Evolutionary conservation across 2,329 filamentous ascomycete species (phyloP).

Genomic region (Cyphellophora europaea): DNA sequence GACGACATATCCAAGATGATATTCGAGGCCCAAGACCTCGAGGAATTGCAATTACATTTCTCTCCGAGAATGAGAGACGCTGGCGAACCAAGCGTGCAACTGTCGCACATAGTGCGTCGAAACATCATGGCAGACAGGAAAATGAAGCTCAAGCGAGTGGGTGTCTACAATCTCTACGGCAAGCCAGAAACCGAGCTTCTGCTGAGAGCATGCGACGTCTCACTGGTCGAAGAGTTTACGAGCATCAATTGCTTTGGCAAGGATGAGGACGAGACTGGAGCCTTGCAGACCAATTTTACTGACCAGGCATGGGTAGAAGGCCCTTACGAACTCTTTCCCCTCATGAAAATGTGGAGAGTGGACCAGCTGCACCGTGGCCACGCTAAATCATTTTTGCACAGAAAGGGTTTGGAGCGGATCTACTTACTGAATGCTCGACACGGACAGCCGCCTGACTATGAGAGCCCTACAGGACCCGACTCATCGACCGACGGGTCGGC

Average conservation of each 20-base stretch:
- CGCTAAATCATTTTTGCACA: conserved; percentile 31
- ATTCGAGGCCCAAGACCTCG: conserved; percentile 42
- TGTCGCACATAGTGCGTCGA: conserved; percentile 48
- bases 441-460: conserved; percentile 1
- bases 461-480: neutral
- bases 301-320: conserved; percentile 44
- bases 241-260: conserved; percentile 44
- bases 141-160: conserved; percentile 40
- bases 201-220: conserved; percentile 32
- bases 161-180: conserved; percentile 50
- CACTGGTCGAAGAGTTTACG: conserved; percentile 38
- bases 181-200: conserved; percentile 38
- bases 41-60: conserved; percentile 50
- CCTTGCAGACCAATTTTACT: conserved; percentile 40
- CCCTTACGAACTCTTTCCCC: conserved; percentile 18
- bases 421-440: conserved; percentile 39
- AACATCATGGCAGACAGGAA: conserved; percentile 38
- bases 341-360: conserved; percentile 23
- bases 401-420: conserved; percentile 38
- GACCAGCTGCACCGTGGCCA: conserved; percentile 39
- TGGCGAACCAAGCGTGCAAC: conserved; percentile 47
- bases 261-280: conserved; percentile 25
- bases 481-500: conserved; percentile 6
- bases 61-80: conserved; percentile 51
- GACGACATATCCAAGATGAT: conserved; percentile 53